These are phyloP conservation scores for Citrullus mucosospermus DNA, from an alignment of 306 rosid species.

Conservation along the genomic window DNA sequence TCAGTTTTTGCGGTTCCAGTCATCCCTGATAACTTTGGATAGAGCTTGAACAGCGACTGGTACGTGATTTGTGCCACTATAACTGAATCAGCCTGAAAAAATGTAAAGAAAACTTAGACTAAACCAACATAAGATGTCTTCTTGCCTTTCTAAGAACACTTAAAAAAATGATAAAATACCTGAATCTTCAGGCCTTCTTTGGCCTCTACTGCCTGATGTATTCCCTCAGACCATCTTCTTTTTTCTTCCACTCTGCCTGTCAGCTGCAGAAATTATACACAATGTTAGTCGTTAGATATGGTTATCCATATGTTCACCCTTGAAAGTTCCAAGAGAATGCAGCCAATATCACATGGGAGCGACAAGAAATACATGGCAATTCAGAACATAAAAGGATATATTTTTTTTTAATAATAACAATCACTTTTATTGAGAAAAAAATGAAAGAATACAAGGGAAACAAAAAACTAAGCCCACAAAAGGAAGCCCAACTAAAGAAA, in stretches of 20 bases:
- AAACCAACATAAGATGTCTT: slow-evolving; percentile 11
- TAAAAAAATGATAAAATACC: slow-evolving; percentile 28
- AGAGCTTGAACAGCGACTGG: slow-evolving; percentile 93
- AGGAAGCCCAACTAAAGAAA: neutral
- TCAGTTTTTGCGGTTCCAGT: slow-evolving; percentile 99
- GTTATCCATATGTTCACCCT: neutral
- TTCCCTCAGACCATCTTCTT: slow-evolving; percentile 98
- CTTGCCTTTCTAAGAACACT: neutral
- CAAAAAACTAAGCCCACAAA: neutral
- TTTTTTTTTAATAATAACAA: too few species aligned
- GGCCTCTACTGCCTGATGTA: slow-evolving; percentile 99
- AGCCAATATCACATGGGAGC: neutral
- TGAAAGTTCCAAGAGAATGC: neutral
- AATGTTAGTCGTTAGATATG: neutral
- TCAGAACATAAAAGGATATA: neutral
- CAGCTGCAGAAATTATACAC: slow-evolving; percentile 34
- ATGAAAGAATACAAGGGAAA: neutral
- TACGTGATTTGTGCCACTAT: slow-evolving; percentile 97
- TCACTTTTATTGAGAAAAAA: neutral
- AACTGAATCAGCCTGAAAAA: slow-evolving; percentile 83
- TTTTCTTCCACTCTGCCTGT: slow-evolving; percentile 97
- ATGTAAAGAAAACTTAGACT: slow-evolving; percentile 18
- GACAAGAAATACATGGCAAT: neutral
- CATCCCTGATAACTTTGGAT: slow-evolving; percentile 95
- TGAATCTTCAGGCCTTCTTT: slow-evolving; percentile 93